Evolutionary conservation across 306 rosid species (phyloP), one percentile per base, ranked within the genome.

Genomic region (Castanea crenata): DNA sequence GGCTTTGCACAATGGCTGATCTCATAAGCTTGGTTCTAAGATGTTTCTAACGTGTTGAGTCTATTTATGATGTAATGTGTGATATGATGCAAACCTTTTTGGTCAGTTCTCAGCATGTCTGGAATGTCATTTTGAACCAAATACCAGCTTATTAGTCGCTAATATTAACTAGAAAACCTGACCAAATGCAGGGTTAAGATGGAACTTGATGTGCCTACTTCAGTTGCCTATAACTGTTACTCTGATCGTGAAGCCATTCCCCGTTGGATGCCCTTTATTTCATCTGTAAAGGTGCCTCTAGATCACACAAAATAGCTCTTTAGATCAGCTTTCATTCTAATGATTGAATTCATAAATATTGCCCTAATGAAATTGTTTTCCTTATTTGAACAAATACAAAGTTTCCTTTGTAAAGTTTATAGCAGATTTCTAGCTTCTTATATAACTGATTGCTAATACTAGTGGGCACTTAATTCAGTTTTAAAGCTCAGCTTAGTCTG

Each of bases 261-360:
- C 16, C 83, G 84, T 34, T 95, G 97, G 98, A 95, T 95, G 99
- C 99, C 98, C 77, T 95, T 93, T 80, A 95, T 95, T 84, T 90
- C 98, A 68, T 59, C 93, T 16, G 98, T 93, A 55, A 74, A 86
- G 99, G 99, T 95, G 78, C 41, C 72, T 74, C 55, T 31, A 29
- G 38, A 62, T 63, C 29, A 18, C 76, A 69, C 1, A 71, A 70
- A 29, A 23, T 44, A 71, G 27, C 78, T 82, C 7, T 73, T 49
- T 61, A 18, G 32, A 59, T 77, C 38, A 29, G 35, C 74, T 63
- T 63, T 25, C 19, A 21, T 44, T 76, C 6, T 25, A 71, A 46
- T 34, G 38, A 64, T 41, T 63, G 13, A 6, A 44, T 38, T 61
- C 80, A 58, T 29, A 18, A 70, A 34, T 72, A 21, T 21, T 14